phyloP scores from a whole-genome alignment of 2,329 filamentous ascomycete genomes.

The Colletotrichum incanum region DNA sequence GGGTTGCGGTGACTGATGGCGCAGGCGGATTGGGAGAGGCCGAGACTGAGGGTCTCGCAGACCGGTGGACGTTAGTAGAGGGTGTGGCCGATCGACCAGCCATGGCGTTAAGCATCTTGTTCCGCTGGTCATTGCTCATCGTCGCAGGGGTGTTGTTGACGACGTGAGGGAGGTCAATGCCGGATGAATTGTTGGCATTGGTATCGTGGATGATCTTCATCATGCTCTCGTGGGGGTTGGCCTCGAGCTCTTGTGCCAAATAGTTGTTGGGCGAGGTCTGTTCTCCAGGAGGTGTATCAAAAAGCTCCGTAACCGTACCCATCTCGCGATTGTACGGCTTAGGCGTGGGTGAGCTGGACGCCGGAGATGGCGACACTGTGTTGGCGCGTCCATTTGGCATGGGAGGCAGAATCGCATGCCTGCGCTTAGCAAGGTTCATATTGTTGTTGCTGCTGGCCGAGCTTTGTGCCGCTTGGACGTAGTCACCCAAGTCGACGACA shows the following conservation, averaged over 20 bases:
- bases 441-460: conserved; percentile 52
- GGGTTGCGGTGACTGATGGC: conserved; percentile 35
- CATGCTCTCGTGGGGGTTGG: conserved; percentile 73
- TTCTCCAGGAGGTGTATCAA: conserved; percentile 67
- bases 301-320: conserved; percentile 74
- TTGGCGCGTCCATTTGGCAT: conserved; percentile 60
- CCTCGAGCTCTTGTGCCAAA: conserved; percentile 70
- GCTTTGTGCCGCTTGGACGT: conserved; percentile 65
- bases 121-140: conserved; percentile 71
- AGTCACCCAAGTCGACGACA: conserved; percentile 75
- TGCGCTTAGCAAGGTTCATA: conserved; percentile 64
- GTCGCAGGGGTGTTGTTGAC: conserved; percentile 70
- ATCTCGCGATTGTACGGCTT: conserved; percentile 58
- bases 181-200: conserved; percentile 67
- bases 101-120: conserved; percentile 73
- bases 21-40: conserved; percentile 43
- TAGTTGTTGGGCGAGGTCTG: conserved; percentile 61
- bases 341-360: conserved; percentile 50
- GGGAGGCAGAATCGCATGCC: conserved; percentile 69
- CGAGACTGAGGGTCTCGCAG: conserved; percentile 44
- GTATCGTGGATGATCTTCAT: conserved; percentile 78
- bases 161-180: conserved; percentile 70
- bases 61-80: conserved; percentile 43
- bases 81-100: conserved; percentile 58
- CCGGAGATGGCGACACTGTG: conserved; percentile 46